Percentiles rank a stretch among this genome's conserved stretches.
Evolutionary conservation across 2,329 filamentous ascomycete genomes (phyloP).

Genomic region (Mycosphaerella sp.): DNA sequence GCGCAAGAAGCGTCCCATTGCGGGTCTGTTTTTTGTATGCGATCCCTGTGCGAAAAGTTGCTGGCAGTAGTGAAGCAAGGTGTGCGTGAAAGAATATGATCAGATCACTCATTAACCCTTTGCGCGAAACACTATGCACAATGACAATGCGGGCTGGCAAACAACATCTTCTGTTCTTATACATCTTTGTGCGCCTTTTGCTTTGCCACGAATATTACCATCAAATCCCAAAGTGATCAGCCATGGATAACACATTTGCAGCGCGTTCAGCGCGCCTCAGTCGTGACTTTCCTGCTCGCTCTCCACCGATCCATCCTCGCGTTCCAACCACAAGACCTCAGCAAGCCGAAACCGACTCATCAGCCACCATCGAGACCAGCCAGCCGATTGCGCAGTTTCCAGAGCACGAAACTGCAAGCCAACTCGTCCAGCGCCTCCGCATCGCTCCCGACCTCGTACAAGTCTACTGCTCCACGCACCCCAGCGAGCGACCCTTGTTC

Average conservation of each 20-base stretch:
- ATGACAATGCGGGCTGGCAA: background rate
- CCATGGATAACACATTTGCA: too few relatives aligned
- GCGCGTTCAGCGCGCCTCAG: too few relatives aligned
- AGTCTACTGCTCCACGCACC: background rate
- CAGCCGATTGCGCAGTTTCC: background rate
- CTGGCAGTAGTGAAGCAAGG: background rate
- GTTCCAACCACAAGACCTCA: too few relatives aligned
- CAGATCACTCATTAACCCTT: background rate
- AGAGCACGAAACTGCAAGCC: background rate
- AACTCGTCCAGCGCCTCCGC: background rate
- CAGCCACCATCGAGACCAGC: background rate
- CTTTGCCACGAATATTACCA: background rate
- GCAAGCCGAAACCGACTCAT: too few relatives aligned
- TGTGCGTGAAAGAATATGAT: background rate
- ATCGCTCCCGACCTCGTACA: background rate
- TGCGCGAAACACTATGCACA: background rate
- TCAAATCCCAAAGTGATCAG: background rate
- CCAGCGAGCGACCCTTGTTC: background rate
- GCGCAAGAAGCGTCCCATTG: slow-evolving; percentile 1
- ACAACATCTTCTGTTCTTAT: background rate
- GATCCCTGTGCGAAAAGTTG: background rate
- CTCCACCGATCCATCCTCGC: too few relatives aligned
- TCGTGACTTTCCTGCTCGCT: too few relatives aligned
- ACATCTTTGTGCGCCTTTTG: too few relatives aligned
- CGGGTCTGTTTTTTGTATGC: background rate